Evolutionary conservation across 805 yeast genomes (phyloP).

Genomic region (Wickerhamia fluorescens): DNA sequence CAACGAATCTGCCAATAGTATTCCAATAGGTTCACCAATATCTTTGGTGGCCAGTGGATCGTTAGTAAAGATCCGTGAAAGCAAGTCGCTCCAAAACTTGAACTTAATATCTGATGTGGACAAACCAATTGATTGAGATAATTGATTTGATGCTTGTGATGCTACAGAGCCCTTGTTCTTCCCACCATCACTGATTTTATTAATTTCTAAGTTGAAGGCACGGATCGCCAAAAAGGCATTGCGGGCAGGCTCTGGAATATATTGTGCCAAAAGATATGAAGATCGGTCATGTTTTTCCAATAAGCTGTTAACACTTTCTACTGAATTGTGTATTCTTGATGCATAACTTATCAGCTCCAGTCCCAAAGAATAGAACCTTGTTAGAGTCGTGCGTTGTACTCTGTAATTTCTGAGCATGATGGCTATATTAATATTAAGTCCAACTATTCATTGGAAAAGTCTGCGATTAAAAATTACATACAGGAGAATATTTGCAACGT

Average conservation of each 20-base stretch:
- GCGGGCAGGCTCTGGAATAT: conserved; percentile 58
- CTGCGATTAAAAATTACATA: too few relatives aligned
- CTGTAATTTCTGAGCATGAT: too few relatives aligned
- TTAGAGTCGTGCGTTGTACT: too few relatives aligned
- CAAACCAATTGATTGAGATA: conserved; percentile 25
- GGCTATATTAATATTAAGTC: too few relatives aligned
- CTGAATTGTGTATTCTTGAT: conserved; percentile 21
- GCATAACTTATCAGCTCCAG: too few relatives aligned
- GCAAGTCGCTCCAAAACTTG: conserved; percentile 66
- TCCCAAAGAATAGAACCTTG: too few relatives aligned
- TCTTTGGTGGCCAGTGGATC: conserved; percentile 24
- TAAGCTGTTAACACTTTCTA: conserved; percentile 39
- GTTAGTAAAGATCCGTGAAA: conserved; percentile 38
- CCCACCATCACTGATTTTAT: conserved; percentile 37
- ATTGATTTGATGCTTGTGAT: conserved; percentile 24
- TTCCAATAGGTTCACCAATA: conserved; percentile 58
- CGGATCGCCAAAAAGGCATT: conserved; percentile 58
- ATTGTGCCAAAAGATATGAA: conserved; percentile 58
- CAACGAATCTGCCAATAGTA: conserved; percentile 50
- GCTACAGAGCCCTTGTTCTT: conserved; percentile 15
- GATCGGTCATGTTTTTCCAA: conserved; percentile 51
- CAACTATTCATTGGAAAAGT: too few relatives aligned
- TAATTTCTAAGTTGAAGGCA: conserved; percentile 60
- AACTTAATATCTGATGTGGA: conserved; percentile 49
- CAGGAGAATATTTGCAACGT: too few relatives aligned